phyloP scores from a whole-genome alignment of 208 protist species.

The Crithidia sp. region DNA sequence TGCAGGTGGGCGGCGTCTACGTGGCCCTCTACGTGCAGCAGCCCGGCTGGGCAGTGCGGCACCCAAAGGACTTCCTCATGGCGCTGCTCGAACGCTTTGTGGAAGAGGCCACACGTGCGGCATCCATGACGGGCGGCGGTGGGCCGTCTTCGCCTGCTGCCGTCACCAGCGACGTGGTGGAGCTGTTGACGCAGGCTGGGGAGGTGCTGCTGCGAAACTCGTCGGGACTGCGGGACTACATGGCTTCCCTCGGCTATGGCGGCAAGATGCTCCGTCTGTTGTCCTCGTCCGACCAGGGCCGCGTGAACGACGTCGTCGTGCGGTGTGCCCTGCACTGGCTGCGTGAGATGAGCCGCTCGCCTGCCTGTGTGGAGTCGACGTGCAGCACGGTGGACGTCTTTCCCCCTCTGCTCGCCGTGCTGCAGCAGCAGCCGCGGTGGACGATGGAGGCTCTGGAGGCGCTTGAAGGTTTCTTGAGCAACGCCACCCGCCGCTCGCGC shows the following conservation, averaged over 20 bases:
- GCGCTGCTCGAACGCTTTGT: constrained; percentile 72
- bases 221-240: constrained; percentile 58
- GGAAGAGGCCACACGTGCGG: constrained; percentile 17
- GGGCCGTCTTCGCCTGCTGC: not conserved
- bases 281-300: not conserved
- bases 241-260: constrained; percentile 73
- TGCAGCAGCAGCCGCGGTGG: constrained; percentile 25
- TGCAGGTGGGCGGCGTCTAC: constrained; percentile 86
- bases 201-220: constrained; percentile 55
- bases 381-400: constrained; percentile 49
- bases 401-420: constrained; percentile 42
- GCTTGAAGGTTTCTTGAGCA: constrained; percentile 61
- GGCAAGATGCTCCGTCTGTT: constrained; percentile 62
- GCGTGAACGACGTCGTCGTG: constrained; percentile 6
- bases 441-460: constrained; percentile 59
- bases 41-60: constrained; percentile 81
- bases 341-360: constrained; percentile 59
- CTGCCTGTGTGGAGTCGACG: constrained; percentile 65
- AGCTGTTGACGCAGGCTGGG: constrained; percentile 55
- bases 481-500: constrained; percentile 35
- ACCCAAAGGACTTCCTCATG: constrained; percentile 82
- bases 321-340: constrained; percentile 53
- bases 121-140: not conserved
- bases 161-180: constrained; percentile 22
- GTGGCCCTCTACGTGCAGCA: constrained; percentile 78